Evolutionary conservation across 2,329 filamentous ascomycete species (phyloP).

Genomic region (Trichoderma atrobrunneum): DNA sequence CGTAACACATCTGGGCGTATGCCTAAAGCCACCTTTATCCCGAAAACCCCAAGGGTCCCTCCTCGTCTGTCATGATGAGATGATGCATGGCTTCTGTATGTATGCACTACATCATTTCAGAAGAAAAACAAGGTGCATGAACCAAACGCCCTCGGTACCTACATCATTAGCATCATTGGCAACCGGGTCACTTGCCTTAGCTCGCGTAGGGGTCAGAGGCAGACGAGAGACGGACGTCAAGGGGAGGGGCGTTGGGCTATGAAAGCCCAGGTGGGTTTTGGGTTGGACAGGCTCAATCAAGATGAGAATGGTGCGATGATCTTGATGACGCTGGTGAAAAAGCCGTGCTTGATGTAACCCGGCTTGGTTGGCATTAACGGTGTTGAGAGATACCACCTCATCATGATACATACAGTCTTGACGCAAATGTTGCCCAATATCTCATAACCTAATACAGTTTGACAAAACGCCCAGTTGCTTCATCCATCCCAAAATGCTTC

Average conservation of each 20-base stretch:
- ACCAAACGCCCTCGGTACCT: not conserved
- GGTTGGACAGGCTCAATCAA: not conserved
- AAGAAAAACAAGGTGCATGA: conserved; percentile 4
- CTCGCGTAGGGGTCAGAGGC: not conserved
- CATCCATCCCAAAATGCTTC: not conserved
- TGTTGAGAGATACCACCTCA: not conserved
- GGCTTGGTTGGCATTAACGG: not conserved
- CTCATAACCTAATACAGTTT: not conserved
- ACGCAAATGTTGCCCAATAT: not conserved
- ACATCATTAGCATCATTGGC: not conserved
- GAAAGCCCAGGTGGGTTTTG: not conserved
- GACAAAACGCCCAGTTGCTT: not conserved
- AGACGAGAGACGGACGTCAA: not conserved
- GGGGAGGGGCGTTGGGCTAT: conserved; percentile 1
- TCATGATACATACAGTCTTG: not conserved
- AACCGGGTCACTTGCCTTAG: conserved; percentile 8
- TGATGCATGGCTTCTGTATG: conserved; percentile 6
- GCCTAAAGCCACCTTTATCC: not conserved
- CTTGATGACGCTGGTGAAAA: not conserved
- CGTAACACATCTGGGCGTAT: not conserved
- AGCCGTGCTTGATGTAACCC: not conserved
- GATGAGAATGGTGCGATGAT: not conserved
- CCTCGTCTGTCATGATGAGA: not conserved
- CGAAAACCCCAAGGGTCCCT: not conserved
- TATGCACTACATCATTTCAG: not conserved